Evolutionary conservation across 164 flowering plant genomes (phyloP).

Genomic region (Magnolia sinica): DNA sequence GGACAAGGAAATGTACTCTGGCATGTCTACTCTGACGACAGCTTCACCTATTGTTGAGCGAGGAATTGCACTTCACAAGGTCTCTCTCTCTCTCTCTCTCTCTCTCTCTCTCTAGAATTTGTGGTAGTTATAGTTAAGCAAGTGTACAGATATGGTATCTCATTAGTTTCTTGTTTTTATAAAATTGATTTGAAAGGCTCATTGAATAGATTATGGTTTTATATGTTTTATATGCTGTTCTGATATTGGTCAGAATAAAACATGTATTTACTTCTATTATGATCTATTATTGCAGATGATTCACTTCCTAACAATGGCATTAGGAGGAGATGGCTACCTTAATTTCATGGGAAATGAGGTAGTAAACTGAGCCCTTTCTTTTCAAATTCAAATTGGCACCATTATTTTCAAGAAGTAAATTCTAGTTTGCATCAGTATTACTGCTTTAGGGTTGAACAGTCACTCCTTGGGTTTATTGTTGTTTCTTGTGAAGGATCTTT

Average conservation of each 20-base stretch:
- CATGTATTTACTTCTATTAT: neutral
- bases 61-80: slow-evolving; percentile 99
- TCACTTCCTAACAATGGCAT: slow-evolving; percentile 91
- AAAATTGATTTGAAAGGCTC: neutral
- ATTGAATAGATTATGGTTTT: neutral
- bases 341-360: slow-evolving; percentile 99
- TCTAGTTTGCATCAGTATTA: neutral
- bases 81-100: slow-evolving; percentile 26
- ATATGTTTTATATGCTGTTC: neutral
- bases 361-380: neutral
- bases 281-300: slow-evolving; percentile 62
- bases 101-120: neutral
- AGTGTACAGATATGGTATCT: neutral
- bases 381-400: neutral
- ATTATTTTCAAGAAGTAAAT: neutral
- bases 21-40: slow-evolving; percentile 79
- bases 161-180: neutral
- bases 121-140: neutral
- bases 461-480: neutral
- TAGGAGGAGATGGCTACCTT: slow-evolving; percentile 98
- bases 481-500: neutral
- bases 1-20: slow-evolving; percentile 93
- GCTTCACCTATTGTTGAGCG: slow-evolving; percentile 80
- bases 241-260: neutral
- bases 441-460: neutral